phyloP scores from a whole-genome alignment of 148 eudicot genomes.

The Chenopodium quinoa region DNA sequence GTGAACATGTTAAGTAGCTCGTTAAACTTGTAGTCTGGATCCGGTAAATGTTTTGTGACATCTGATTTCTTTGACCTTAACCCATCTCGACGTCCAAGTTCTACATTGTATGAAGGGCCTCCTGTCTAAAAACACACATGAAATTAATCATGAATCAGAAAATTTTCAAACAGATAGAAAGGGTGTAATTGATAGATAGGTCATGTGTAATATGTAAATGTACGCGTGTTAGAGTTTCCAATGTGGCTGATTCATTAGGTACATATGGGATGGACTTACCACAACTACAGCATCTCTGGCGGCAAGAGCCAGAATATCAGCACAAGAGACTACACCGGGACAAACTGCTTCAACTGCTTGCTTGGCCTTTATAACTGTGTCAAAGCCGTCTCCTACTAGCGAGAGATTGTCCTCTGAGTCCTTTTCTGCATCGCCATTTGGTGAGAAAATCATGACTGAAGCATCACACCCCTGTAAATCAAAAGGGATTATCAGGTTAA shows the following conservation, averaged over 20 bases:
- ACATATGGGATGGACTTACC: constrained; percentile 34
- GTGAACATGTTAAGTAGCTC: constrained; percentile 49
- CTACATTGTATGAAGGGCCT: constrained; percentile 60
- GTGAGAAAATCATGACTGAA: constrained; percentile 63
- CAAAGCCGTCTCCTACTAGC: constrained; percentile 81
- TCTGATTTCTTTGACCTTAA: constrained; percentile 50
- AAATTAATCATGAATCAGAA: not conserved
- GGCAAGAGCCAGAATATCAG: constrained; percentile 77
- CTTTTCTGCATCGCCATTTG: constrained; percentile 64
- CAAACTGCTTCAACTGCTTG: constrained; percentile 72
- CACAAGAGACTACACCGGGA: constrained; percentile 79
- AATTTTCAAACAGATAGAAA: not conserved
- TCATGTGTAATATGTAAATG: too few species aligned
- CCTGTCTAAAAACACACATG: constrained; percentile 14
- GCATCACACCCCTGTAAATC: constrained; percentile 76
- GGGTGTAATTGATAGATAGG: too few species aligned
- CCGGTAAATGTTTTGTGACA: constrained; percentile 53
- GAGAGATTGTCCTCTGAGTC: constrained; percentile 62
- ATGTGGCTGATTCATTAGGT: too few species aligned
- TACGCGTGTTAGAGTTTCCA: too few species aligned
- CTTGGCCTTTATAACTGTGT: constrained; percentile 67
- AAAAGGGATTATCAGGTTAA: too few species aligned
- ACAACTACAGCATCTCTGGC: constrained; percentile 61
- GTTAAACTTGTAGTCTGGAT: constrained; percentile 36
- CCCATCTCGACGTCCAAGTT: constrained; percentile 70